These are phyloP conservation scores for Henckelia pumila DNA, from an alignment of 257 asterid genomes.

Conservation along the genomic window DNA sequence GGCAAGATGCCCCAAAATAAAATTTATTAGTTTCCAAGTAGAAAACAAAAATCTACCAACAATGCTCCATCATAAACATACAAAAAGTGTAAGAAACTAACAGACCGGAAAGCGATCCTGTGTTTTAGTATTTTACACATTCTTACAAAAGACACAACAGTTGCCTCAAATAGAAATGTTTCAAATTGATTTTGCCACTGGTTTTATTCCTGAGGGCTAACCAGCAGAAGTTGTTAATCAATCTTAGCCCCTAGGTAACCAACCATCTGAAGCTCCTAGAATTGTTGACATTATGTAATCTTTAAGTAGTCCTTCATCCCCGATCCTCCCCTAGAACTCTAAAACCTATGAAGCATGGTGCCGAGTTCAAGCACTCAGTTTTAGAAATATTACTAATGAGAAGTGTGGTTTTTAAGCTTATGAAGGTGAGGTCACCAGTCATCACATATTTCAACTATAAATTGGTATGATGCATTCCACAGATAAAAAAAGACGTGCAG, in stretches of 20 bases:
- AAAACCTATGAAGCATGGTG: neutral
- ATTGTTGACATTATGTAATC: neutral
- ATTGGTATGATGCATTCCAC: neutral
- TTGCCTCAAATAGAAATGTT: neutral
- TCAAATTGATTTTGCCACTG: neutral
- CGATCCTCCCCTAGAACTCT: neutral
- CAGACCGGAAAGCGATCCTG: neutral
- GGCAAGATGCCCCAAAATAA: slow-evolving; percentile 22
- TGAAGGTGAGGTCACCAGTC: neutral
- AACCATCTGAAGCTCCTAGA: neutral
- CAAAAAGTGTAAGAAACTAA: neutral
- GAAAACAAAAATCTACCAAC: slow-evolving; percentile 1
- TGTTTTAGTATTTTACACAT: slow-evolving; percentile 3
- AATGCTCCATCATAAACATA: neutral
- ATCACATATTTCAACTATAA: neutral
- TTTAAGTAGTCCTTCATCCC: neutral
- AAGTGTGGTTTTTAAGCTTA: neutral
- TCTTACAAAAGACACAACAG: neutral
- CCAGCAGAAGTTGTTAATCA: neutral
- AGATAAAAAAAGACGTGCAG: neutral
- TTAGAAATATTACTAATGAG: neutral
- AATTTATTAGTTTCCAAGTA: slow-evolving; percentile 4
- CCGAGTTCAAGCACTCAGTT: neutral
- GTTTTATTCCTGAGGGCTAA: neutral
- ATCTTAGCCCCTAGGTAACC: neutral